Conservation (phyloP, 1,139 yeast genomes). For the Yamadazyma atlantica region DNA sequence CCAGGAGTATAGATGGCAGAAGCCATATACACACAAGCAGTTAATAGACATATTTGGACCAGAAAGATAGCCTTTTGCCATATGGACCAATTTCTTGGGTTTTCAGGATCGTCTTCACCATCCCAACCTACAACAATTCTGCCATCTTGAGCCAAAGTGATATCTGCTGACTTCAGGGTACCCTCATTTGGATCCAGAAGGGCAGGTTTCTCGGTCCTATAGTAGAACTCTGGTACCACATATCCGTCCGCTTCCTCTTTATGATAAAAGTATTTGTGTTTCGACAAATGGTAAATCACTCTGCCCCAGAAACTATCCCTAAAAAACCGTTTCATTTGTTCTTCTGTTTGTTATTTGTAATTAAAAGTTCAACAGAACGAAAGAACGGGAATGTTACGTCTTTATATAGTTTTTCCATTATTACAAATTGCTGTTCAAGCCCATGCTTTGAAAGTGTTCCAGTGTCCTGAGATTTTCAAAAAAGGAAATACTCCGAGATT, state of each 20-base stretch:
- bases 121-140: constrained; percentile 6
- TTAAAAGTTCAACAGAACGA: too few relatives aligned
- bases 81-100: constrained; percentile 29
- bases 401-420: too few relatives aligned
- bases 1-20: constrained; percentile 31
- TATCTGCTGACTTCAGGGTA: too few relatives aligned
- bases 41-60: constrained; percentile 21
- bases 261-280: constrained; percentile 24
- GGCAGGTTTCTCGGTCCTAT: constrained; percentile 6
- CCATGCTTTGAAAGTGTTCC: too few relatives aligned
- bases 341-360: not conserved
- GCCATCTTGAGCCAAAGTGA: not conserved
- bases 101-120: constrained; percentile 28
- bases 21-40: constrained; percentile 26
- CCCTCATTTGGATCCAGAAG: too few relatives aligned
- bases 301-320: constrained; percentile 33
- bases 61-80: constrained; percentile 19
- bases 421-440: too few relatives aligned
- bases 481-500: too few relatives aligned
- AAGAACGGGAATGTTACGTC: not conserved
- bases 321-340: constrained; percentile 17
- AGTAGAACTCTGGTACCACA: constrained; percentile 32
- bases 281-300: constrained; percentile 25
- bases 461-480: too few relatives aligned
- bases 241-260: constrained; percentile 30